Conservation (phyloP, 345 rosid species). For the Isatis tinctoria region DNA sequence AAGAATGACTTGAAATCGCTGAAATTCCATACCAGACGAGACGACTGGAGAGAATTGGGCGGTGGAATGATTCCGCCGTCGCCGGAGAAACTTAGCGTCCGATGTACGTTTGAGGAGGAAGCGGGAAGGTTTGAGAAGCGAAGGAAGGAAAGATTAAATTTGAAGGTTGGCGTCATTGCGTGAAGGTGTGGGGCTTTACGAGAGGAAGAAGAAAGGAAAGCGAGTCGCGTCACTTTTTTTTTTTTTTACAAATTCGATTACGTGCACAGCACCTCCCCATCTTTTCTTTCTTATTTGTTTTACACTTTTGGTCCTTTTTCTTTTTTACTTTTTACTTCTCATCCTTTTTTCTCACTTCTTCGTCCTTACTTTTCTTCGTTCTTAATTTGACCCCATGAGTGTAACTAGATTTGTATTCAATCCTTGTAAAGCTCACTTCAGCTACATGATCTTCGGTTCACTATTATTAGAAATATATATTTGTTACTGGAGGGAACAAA, state of each 20-base stretch:
- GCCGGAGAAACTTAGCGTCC: conserved; percentile 15
- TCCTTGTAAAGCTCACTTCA: too few relatives aligned
- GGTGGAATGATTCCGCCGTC: not conserved
- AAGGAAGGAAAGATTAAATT: not conserved
- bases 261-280: conserved; percentile 18
- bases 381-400: too few relatives aligned
- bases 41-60: not conserved
- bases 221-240: not conserved
- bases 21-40: not conserved
- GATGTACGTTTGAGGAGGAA: not conserved
- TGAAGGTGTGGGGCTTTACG: not conserved
- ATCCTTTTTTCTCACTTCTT: not conserved
- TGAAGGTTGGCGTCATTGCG: conserved; percentile 24
- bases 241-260: not conserved
- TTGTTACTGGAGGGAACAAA: too few relatives aligned
- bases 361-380: not conserved
- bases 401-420: too few relatives aligned
- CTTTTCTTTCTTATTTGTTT: not conserved
- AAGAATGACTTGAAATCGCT: not conserved
- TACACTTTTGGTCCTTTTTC: not conserved
- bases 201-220: not conserved
- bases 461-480: too few relatives aligned
- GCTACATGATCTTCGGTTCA: too few relatives aligned
- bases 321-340: not conserved
- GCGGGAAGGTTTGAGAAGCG: conserved; percentile 32